These are phyloP conservation scores for Tanacetum coccineum DNA, from an alignment of 129 eudicot genomes.

Conservation along the genomic window DNA sequence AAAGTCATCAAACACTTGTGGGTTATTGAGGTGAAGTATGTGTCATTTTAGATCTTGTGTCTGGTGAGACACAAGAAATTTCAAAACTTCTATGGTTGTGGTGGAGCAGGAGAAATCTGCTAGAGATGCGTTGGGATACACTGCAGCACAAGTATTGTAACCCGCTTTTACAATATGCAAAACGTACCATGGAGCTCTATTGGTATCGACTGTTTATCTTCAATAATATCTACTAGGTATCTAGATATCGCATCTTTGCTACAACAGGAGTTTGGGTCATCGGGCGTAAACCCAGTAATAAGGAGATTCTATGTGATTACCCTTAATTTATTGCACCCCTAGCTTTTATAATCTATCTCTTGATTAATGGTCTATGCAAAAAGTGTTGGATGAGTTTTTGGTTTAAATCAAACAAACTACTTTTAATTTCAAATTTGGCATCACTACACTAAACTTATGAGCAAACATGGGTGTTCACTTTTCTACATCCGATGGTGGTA, in stretches of 20 bases:
- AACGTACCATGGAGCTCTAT: too few species aligned
- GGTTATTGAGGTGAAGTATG: constrained; percentile 13
- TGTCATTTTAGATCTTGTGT: background rate
- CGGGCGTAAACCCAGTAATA: background rate
- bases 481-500: too few species aligned
- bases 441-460: background rate
- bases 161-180: too few species aligned
- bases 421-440: background rate
- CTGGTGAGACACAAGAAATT: background rate
- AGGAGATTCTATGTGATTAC: background rate
- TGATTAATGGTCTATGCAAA: too few species aligned
- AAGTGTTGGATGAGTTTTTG: too few species aligned
- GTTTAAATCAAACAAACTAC: background rate
- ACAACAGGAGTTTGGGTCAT: background rate
- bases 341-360: background rate
- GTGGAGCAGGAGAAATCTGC: background rate
- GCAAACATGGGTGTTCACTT: background rate
- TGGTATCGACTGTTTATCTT: background rate
- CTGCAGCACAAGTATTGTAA: too few species aligned
- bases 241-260: background rate
- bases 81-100: background rate
- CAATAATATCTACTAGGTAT: background rate
- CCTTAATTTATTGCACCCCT: background rate
- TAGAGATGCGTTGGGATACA: too few species aligned
- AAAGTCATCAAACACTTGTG: constrained; percentile 13